phyloP scores from a whole-genome alignment of 2,329 filamentous ascomycete genomes.

The Emergomyces orientalis region DNA sequence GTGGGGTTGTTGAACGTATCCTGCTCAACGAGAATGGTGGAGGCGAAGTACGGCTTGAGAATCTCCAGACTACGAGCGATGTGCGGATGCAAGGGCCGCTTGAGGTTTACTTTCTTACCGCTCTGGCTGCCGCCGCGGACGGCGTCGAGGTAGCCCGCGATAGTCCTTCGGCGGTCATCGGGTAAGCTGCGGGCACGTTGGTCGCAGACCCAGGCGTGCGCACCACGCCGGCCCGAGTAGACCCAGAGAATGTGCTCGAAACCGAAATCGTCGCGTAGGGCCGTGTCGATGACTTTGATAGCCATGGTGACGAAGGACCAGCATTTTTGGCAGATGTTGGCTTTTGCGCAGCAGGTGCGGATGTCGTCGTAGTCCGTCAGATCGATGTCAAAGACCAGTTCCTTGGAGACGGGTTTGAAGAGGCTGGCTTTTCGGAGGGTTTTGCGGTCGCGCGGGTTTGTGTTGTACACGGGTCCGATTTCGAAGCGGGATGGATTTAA shows the following conservation, averaged over 20 bases:
- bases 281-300: slow-evolving; percentile 82
- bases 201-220: slow-evolving; percentile 97
- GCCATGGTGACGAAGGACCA: slow-evolving; percentile 98
- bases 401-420: slow-evolving; percentile 82
- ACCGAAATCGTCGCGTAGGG: slow-evolving; percentile 86
- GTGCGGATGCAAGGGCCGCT: slow-evolving; percentile 82
- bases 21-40: slow-evolving; percentile 71
- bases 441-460: slow-evolving; percentile 90
- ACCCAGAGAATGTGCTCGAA: slow-evolving; percentile 98
- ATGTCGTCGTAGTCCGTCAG: slow-evolving; percentile 98
- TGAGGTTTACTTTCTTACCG: slow-evolving; percentile 76
- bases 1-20: slow-evolving; percentile 70
- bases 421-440: slow-evolving; percentile 67
- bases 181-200: slow-evolving; percentile 74
- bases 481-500: slow-evolving; percentile 91
- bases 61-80: slow-evolving; percentile 75
- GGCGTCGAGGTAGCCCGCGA: slow-evolving; percentile 83
- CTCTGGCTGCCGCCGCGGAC: slow-evolving; percentile 77
- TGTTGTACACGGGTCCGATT: slow-evolving; percentile 93
- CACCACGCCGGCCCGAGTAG: slow-evolving; percentile 91
- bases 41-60: slow-evolving; percentile 73
- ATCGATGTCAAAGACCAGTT: slow-evolving; percentile 98
- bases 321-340: slow-evolving; percentile 87
- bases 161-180: slow-evolving; percentile 72
- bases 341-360: slow-evolving; percentile 85